Conservation (phyloP, 768 basidiomycete genomes). For the Hortiboletus campestris region DNA sequence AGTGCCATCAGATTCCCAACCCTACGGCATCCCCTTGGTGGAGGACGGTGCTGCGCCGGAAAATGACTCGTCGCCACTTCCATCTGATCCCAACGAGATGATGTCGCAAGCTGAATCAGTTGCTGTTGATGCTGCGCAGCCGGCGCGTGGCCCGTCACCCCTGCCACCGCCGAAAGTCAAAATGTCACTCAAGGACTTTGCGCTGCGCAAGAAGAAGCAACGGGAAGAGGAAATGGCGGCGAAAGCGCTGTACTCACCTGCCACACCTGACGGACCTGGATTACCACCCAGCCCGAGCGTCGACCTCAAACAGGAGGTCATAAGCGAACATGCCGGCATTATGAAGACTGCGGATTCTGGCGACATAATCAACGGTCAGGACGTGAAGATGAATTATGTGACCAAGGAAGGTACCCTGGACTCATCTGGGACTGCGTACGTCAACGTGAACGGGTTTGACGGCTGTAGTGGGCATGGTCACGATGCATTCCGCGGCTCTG, state of each 20-base stretch:
- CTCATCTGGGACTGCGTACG: background rate
- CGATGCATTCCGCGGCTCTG: background rate
- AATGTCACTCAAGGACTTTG: constrained; percentile 58
- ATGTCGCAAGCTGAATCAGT: constrained; percentile 9
- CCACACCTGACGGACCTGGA: constrained; percentile 8
- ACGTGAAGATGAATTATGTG: constrained; percentile 10
- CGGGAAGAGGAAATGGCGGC: constrained; percentile 44
- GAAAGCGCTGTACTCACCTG: constrained; percentile 26
- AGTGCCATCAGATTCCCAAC: background rate
- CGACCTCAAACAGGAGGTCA: constrained; percentile 18
- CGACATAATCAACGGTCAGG: constrained; percentile 1
- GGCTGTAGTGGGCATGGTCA: background rate
- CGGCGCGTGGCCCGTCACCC: constrained; percentile 23
- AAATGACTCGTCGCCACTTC: background rate
- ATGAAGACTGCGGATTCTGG: background rate
- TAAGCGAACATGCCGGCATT: background rate
- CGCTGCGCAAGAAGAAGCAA: constrained; percentile 51
- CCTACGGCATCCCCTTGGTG: background rate
- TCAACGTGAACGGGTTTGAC: constrained; percentile 1
- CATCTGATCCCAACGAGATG: constrained; percentile 1
- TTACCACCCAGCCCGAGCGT: constrained; percentile 20
- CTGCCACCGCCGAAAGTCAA: constrained; percentile 50
- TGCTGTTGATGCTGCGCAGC: constrained; percentile 4
- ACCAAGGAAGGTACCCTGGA: background rate
- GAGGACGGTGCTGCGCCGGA: background rate